phyloP scores from a whole-genome alignment of 495 filamentous ascomycete genomes.

The Penicillium maclennaniae region DNA sequence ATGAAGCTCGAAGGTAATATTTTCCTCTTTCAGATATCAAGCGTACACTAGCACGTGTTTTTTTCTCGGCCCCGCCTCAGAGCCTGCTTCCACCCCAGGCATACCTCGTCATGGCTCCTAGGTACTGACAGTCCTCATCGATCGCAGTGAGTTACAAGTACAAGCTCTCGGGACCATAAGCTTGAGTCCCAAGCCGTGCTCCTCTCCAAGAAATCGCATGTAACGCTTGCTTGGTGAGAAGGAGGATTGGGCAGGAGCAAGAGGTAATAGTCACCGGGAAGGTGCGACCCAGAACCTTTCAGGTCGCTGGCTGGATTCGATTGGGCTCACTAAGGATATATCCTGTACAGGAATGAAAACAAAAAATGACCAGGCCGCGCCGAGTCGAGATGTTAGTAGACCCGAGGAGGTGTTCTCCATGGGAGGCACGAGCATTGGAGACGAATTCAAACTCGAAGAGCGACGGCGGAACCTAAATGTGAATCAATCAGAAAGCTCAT shows the following conservation, averaged over 20 bases:
- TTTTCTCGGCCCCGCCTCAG: too few species aligned
- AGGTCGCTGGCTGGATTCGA: conserved; percentile 2
- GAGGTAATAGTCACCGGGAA: conserved; percentile 3
- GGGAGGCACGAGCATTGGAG: background rate
- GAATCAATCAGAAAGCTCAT: background rate
- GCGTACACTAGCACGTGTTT: too few species aligned
- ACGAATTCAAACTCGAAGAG: background rate
- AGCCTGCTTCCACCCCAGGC: too few species aligned
- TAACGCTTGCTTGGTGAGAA: conserved; percentile 45
- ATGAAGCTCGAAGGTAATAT: background rate
- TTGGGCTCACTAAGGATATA: conserved; percentile 14
- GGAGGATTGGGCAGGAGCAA: conserved; percentile 18
- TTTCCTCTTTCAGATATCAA: background rate
- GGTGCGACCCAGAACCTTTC: background rate
- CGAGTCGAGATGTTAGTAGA: background rate
- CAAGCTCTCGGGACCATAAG: background rate
- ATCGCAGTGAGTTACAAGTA: background rate
- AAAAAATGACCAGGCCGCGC: background rate
- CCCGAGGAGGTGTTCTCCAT: background rate
- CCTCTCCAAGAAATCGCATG: conserved; percentile 45
- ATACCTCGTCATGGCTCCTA: too few species aligned
- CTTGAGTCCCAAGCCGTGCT: background rate
- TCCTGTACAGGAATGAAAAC: conserved; percentile 5
- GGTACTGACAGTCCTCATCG: background rate
- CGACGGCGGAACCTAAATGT: conserved; percentile 3